phyloP scores from a whole-genome alignment of 306 rosid species.

The Rosa rugosa region DNA sequence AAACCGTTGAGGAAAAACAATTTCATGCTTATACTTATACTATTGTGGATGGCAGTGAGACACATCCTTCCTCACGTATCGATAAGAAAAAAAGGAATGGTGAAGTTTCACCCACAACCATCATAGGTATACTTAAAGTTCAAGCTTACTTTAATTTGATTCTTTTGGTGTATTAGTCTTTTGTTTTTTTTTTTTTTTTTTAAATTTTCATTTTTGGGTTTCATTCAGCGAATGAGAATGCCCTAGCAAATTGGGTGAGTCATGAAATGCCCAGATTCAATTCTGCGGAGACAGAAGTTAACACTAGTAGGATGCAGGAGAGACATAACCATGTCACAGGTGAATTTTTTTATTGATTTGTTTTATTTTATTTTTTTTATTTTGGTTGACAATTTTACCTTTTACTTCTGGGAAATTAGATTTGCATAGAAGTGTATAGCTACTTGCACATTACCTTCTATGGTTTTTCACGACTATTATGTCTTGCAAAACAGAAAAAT shows the following conservation, averaged over 20 bases:
- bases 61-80: slow-evolving; percentile 34
- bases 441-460: background rate
- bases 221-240: slow-evolving; percentile 49
- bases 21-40: slow-evolving; percentile 43
- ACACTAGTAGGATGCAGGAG: slow-evolving; percentile 42
- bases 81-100: slow-evolving; percentile 46
- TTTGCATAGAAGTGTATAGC: slow-evolving; percentile 15
- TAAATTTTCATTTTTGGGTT: background rate
- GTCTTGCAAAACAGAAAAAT: slow-evolving; percentile 32
- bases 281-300: slow-evolving; percentile 26
- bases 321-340: slow-evolving; percentile 38
- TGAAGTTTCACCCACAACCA: slow-evolving; percentile 33
- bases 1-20: slow-evolving; percentile 40
- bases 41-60: slow-evolving; percentile 28
- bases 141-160: slow-evolving; percentile 25
- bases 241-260: slow-evolving; percentile 40
- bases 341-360: slow-evolving; percentile 1
- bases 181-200: background rate
- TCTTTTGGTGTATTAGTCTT: background rate
- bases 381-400: background rate
- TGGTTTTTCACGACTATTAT: slow-evolving; percentile 14
- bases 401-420: slow-evolving; percentile 31
- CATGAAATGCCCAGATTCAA: slow-evolving; percentile 24
- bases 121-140: slow-evolving; percentile 45
- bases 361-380: background rate